phyloP scores from a whole-genome alignment of 768 basidiomycete genomes.

The Hypsizygus marmoreus region DNA sequence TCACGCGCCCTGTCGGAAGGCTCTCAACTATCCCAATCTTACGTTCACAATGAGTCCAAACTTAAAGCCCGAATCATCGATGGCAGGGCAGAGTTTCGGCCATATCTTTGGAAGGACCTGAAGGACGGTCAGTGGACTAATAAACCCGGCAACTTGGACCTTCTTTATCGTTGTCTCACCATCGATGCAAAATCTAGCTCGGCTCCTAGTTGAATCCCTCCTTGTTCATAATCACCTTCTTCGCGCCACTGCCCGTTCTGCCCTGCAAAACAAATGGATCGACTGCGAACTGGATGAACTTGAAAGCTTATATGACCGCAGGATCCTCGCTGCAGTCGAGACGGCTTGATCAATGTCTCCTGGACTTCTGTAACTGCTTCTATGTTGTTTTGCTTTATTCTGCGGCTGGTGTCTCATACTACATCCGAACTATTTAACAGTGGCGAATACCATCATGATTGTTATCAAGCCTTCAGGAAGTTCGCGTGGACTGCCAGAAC shows the following conservation, averaged over 20 bases:
- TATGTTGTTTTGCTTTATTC: conserved; percentile 13
- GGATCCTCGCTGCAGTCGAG: conserved; percentile 36
- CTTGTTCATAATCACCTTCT: conserved; percentile 56
- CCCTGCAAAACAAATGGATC: conserved; percentile 71
- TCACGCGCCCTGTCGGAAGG: conserved; percentile 28
- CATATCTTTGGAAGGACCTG: conserved; percentile 55
- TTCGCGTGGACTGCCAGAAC: conserved; percentile 75
- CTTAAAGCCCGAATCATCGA: conserved; percentile 73
- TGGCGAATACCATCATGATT: not conserved
- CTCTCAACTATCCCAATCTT: conserved; percentile 43
- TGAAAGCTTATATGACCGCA: conserved; percentile 58
- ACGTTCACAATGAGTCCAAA: conserved; percentile 52
- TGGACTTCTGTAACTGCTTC: conserved; percentile 9
- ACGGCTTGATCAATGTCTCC: conserved; percentile 9
- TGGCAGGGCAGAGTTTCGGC: conserved; percentile 58
- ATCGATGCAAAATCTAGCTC: conserved; percentile 45
- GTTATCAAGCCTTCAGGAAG: conserved; percentile 69
- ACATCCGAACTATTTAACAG: too few species aligned
- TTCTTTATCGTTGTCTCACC: too few species aligned
- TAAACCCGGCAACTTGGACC: too few species aligned
- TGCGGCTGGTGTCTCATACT: conserved; percentile 6
- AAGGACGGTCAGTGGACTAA: conserved; percentile 51
- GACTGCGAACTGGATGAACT: conserved; percentile 59
- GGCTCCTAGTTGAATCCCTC: conserved; percentile 57
- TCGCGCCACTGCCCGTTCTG: conserved; percentile 65